These are phyloP conservation scores for Diutina catenulata DNA, from an alignment of 1,139 yeast genomes.

Conservation along the genomic window DNA sequence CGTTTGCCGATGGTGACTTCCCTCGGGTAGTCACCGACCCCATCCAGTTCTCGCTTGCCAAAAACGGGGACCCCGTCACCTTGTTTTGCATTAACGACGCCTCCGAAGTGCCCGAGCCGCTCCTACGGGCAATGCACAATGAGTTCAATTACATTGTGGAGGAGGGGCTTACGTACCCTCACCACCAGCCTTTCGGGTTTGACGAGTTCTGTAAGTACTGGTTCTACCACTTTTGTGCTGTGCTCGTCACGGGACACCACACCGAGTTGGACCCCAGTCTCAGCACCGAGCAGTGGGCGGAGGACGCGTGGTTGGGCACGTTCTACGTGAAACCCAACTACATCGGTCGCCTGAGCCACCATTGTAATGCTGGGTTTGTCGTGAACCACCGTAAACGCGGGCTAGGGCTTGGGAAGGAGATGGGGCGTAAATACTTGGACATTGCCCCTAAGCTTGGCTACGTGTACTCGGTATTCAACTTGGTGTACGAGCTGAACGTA, in stretches of 20 bases:
- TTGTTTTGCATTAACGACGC: slow-evolving; percentile 21
- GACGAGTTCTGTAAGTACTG: slow-evolving; percentile 29
- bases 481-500: slow-evolving; percentile 61
- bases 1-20: slow-evolving; percentile 23
- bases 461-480: slow-evolving; percentile 68
- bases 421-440: slow-evolving; percentile 48
- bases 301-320: slow-evolving; percentile 42
- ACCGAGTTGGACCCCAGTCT: slow-evolving; percentile 9
- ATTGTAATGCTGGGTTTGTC: slow-evolving; percentile 70
- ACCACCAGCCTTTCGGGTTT: slow-evolving; percentile 15
- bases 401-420: slow-evolving; percentile 43
- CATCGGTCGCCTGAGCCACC: slow-evolving; percentile 64
- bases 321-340: slow-evolving; percentile 74
- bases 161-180: slow-evolving; percentile 42
- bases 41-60: slow-evolving; percentile 17
- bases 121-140: slow-evolving; percentile 21
- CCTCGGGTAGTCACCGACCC: slow-evolving; percentile 16
- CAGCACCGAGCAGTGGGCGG: slow-evolving; percentile 23
- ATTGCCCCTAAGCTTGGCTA: slow-evolving; percentile 68
- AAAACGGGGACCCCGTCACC: slow-evolving; percentile 20
- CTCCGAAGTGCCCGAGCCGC: slow-evolving; percentile 21
- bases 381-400: slow-evolving; percentile 50
- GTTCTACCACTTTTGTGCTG: slow-evolving; percentile 34
- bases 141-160: slow-evolving; percentile 36
- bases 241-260: slow-evolving; percentile 29